These are phyloP conservation scores for Austropuccinia psidii DNA, from an alignment of 1,284 basidiomycete genomes.

Conservation along the genomic window DNA sequence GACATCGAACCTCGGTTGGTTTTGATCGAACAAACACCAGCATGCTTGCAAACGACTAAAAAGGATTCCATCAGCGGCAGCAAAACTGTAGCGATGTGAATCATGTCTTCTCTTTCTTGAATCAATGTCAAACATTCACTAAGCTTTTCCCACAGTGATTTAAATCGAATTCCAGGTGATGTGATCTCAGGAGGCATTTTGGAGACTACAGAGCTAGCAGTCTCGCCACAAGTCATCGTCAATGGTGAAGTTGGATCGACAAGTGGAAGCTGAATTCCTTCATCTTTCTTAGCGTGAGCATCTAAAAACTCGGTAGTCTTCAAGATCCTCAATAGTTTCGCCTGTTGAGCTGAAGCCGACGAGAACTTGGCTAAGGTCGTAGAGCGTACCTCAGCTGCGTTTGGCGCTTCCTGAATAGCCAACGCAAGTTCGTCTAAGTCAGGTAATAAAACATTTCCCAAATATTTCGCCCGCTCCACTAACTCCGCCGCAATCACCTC, in stretches of 20 bases:
- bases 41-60: slow-evolving; percentile 98
- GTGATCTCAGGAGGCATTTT: slow-evolving; percentile 45
- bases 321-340: slow-evolving; percentile 79
- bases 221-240: slow-evolving; percentile 39
- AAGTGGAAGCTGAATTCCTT: slow-evolving; percentile 41
- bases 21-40: slow-evolving; percentile 49
- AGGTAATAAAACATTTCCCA: slow-evolving; percentile 62
- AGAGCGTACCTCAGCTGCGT: slow-evolving; percentile 33
- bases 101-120: slow-evolving; percentile 67
- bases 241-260: slow-evolving; percentile 18
- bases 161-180: slow-evolving; percentile 72
- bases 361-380: slow-evolving; percentile 67
- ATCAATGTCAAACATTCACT: slow-evolving; percentile 75
- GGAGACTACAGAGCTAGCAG: slow-evolving; percentile 44
- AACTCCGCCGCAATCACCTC: slow-evolving; percentile 80
- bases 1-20: slow-evolving; percentile 50
- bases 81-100: slow-evolving; percentile 80
- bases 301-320: slow-evolving; percentile 97
- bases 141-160: slow-evolving; percentile 74
- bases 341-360: slow-evolving; percentile 80
- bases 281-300: slow-evolving; percentile 56
- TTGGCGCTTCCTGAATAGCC: slow-evolving; percentile 60
- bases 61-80: slow-evolving; percentile 86
- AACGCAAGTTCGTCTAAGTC: slow-evolving; percentile 68
- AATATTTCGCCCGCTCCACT: slow-evolving; percentile 70